These are phyloP conservation scores for Suillus weaverae DNA, from an alignment of 768 basidiomycete species.

Conservation along the genomic window DNA sequence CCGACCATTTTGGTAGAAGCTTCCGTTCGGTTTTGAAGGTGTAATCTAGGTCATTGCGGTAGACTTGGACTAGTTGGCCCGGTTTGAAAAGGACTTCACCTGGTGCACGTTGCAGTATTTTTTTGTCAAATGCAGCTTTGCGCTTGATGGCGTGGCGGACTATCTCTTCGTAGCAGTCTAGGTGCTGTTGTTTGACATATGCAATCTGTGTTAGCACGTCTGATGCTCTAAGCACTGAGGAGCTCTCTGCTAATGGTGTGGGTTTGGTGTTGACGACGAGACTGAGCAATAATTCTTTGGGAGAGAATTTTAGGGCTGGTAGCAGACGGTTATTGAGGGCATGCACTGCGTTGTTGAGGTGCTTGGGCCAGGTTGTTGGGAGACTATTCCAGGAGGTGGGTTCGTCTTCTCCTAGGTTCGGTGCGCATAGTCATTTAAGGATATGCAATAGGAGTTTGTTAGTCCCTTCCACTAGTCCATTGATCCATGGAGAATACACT, in stretches of 20 bases:
- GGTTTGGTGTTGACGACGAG: constrained; percentile 29
- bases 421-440: too few relatives aligned
- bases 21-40: constrained; percentile 32
- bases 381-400: too few relatives aligned
- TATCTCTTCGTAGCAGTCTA: constrained; percentile 28
- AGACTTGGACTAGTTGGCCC: constrained; percentile 35
- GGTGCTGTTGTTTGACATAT: constrained; percentile 31
- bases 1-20: constrained; percentile 32
- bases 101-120: constrained; percentile 12
- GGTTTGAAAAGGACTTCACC: constrained; percentile 27
- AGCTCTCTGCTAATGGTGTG: neutral
- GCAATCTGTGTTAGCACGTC: constrained; percentile 22
- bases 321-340: constrained; percentile 20
- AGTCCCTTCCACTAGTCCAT: too few relatives aligned
- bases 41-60: constrained; percentile 26
- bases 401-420: too few relatives aligned
- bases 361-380: too few relatives aligned
- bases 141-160: constrained; percentile 24
- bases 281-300: constrained; percentile 35
- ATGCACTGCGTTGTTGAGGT: neutral
- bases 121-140: constrained; percentile 30
- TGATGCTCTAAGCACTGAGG: neutral
- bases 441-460: too few relatives aligned
- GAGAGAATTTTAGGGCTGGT: constrained; percentile 21
- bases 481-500: too few relatives aligned